These are phyloP conservation scores for Diaporthe destruens DNA, from an alignment of 2,329 filamentous ascomycete species.

Conservation along the genomic window DNA sequence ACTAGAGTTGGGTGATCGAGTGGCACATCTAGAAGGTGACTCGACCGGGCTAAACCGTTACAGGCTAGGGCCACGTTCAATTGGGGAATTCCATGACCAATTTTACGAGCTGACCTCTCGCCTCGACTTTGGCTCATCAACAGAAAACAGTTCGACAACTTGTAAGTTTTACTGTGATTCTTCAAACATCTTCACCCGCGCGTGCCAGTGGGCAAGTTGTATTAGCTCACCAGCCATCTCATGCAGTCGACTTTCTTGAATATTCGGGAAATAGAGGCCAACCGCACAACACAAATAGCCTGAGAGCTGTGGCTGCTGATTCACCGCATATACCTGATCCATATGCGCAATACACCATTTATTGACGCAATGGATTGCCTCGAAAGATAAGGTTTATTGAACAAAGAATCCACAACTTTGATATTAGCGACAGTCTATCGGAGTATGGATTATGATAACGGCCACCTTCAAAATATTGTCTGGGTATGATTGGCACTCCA, in stretches of 20 bases:
- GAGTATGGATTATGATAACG: background rate
- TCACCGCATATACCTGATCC: too few species aligned
- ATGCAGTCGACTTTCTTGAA: background rate
- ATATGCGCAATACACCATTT: background rate
- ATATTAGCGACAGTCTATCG: background rate
- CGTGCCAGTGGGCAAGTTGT: too few species aligned
- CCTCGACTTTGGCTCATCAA: background rate
- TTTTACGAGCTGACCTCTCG: conserved; percentile 7
- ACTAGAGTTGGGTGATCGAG: conserved; percentile 22
- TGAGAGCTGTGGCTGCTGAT: background rate
- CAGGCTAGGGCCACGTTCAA: background rate
- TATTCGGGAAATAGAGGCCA: background rate
- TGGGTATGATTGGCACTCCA: background rate
- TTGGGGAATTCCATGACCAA: conserved; percentile 13
- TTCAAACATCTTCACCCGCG: too few species aligned
- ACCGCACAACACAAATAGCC: background rate
- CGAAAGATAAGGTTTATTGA: background rate
- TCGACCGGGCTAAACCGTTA: background rate
- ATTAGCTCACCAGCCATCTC: too few species aligned
- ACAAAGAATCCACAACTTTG: background rate
- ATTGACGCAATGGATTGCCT: background rate
- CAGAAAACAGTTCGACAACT: too few species aligned
- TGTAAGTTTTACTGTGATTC: too few species aligned
- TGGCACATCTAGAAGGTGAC: conserved; percentile 11
- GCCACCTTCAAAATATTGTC: background rate